Conservation (phyloP, 2,329 filamentous ascomycete species). For the Aspergillus novoparasiticus region DNA sequence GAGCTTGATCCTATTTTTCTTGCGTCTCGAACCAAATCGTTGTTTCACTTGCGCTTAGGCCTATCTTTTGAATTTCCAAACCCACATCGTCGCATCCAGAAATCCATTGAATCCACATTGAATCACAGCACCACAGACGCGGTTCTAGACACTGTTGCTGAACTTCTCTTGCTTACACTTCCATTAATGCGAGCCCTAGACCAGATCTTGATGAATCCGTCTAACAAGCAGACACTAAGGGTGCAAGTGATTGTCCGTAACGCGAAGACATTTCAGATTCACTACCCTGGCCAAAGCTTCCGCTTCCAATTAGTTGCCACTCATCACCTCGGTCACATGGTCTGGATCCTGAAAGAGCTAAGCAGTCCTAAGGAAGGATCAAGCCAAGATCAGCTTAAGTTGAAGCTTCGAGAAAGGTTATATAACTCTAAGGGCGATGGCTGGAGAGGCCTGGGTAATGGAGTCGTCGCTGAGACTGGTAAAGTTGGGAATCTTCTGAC, state of each 20-base stretch:
- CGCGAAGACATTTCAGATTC: slow-evolving; percentile 38
- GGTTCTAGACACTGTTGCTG: slow-evolving; percentile 33
- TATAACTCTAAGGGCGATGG: slow-evolving; percentile 41
- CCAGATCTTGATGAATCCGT: slow-evolving; percentile 31
- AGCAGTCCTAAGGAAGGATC: slow-evolving; percentile 19
- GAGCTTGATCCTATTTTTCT: slow-evolving; percentile 26
- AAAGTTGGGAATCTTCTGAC: slow-evolving; percentile 37
- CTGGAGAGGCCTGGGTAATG: slow-evolving; percentile 44
- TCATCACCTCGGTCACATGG: slow-evolving; percentile 29
- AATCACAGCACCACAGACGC: slow-evolving; percentile 34
- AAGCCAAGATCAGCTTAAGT: slow-evolving; percentile 24
- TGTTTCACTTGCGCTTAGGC: slow-evolving; percentile 33
- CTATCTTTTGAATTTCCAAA: slow-evolving; percentile 39
- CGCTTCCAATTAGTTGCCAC: slow-evolving; percentile 36
- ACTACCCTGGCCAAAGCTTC: slow-evolving; percentile 36
- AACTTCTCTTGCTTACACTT: slow-evolving; percentile 38
- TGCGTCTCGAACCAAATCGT: slow-evolving; percentile 24
- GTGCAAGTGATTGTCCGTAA: slow-evolving; percentile 40
- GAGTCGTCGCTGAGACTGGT: slow-evolving; percentile 36
- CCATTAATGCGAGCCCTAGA: slow-evolving; percentile 43
- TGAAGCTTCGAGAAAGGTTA: slow-evolving; percentile 33
- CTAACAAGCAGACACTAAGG: slow-evolving; percentile 24
- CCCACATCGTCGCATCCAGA: slow-evolving; percentile 45
- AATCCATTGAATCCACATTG: slow-evolving; percentile 39
- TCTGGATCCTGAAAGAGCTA: slow-evolving; percentile 41